phyloP scores from a whole-genome alignment of 495 filamentous ascomycete genomes.

The Lasiosphaeris hirsuta region DNA sequence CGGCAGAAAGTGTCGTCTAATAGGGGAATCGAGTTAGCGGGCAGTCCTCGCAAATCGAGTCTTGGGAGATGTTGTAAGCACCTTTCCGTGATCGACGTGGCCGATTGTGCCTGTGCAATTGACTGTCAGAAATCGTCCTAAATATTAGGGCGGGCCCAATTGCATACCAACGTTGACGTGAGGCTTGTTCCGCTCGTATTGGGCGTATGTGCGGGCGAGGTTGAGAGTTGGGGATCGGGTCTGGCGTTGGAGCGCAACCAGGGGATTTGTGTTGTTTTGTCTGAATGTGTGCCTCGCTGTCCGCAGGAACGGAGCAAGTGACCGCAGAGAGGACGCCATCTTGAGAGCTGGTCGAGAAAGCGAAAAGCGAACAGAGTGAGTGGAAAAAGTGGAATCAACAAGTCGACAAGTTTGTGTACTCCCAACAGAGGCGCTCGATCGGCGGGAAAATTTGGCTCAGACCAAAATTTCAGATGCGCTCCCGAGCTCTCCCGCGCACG shows the following conservation, averaged over 20 bases:
- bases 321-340: slow-evolving; percentile 64
- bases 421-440: neutral
- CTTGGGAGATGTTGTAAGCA: slow-evolving; percentile 31
- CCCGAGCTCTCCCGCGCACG: too few relatives aligned
- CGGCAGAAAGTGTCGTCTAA: slow-evolving; percentile 94
- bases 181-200: slow-evolving; percentile 88
- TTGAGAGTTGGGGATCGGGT: slow-evolving; percentile 64
- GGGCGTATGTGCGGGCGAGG: slow-evolving; percentile 69
- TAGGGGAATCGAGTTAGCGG: slow-evolving; percentile 26
- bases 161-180: slow-evolving; percentile 92
- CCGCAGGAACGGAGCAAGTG: slow-evolving; percentile 66
- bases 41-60: slow-evolving; percentile 9
- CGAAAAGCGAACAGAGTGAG: slow-evolving; percentile 30
- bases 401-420: too few relatives aligned
- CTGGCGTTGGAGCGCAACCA: slow-evolving; percentile 57
- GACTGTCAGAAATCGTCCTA: slow-evolving; percentile 14
- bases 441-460: slow-evolving; percentile 23
- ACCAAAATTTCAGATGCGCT: slow-evolving; percentile 11
- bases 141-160: neutral
- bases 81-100: slow-evolving; percentile 99
- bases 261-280: slow-evolving; percentile 59
- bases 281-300: slow-evolving; percentile 61
- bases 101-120: slow-evolving; percentile 78
- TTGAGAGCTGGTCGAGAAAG: slow-evolving; percentile 36
- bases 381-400: slow-evolving; percentile 20